Evolutionary conservation across 768 basidiomycete genomes (phyloP).

Genomic region (Phylloporus sp.): DNA sequence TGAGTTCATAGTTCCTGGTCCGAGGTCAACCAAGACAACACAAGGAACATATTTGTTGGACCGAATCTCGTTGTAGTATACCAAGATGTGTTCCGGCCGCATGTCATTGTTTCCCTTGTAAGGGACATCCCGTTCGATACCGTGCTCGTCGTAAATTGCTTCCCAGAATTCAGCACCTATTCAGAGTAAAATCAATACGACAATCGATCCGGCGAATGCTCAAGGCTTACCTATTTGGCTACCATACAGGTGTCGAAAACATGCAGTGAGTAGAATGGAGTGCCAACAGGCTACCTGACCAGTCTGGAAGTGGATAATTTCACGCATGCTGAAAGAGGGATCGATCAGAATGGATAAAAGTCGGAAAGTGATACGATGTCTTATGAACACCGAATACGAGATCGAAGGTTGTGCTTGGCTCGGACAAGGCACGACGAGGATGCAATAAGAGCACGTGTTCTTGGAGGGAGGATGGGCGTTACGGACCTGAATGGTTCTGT

Average conservation of each 20-base stretch:
- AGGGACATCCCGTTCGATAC: conserved; percentile 86
- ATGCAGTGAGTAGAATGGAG: conserved; percentile 24
- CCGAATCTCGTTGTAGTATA: conserved; percentile 97
- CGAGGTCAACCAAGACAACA: conserved; percentile 94
- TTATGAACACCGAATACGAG: conserved; percentile 17
- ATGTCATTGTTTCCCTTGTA: conserved; percentile 94
- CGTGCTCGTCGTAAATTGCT: conserved; percentile 97
- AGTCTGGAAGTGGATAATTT: conserved; percentile 99
- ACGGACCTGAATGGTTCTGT: too few relatives aligned
- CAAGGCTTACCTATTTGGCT: conserved; percentile 90
- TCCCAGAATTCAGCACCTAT: conserved; percentile 95
- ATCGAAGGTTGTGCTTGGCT: conserved; percentile 21
- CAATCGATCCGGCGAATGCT: conserved; percentile 13
- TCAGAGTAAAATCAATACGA: conserved; percentile 18
- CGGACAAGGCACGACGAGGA: conserved; percentile 23
- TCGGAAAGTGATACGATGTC: conserved; percentile 13
- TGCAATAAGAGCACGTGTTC: conserved; percentile 18
- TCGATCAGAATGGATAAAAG: conserved; percentile 24
- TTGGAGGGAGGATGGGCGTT: too few relatives aligned
- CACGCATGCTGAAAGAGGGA: conserved; percentile 75
- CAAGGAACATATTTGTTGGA: conserved; percentile 98
- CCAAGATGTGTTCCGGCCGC: conserved; percentile 95
- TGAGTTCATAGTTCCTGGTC: conserved; percentile 96
- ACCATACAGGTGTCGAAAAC: conserved; percentile 65
- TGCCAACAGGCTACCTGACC: conserved; percentile 65